Evolutionary conservation across 495 filamentous ascomycete genomes (phyloP).

Genomic region (Penicillium goetzii): DNA sequence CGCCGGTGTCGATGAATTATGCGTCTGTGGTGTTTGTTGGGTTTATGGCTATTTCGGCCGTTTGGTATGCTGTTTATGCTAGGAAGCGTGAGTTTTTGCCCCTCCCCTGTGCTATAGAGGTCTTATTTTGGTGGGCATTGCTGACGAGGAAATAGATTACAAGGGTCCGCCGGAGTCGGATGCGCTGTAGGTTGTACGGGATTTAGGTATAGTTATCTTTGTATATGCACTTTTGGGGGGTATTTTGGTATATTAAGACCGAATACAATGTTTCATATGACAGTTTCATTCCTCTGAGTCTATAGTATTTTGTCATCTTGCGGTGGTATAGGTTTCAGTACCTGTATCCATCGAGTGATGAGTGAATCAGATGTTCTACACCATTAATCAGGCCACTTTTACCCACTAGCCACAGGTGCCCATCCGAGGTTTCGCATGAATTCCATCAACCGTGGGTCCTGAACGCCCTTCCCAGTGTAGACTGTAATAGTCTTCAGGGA

Average conservation of each 20-base stretch:
- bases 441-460: no score
- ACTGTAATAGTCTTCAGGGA: no score
- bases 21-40: slow-evolving; percentile 67
- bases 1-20: slow-evolving; percentile 59
- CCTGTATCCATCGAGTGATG: no score
- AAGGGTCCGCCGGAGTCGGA: slow-evolving; percentile 53
- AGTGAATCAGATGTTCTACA: no score
- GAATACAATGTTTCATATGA: not conserved
- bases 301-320: no score
- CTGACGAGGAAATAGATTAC: slow-evolving; percentile 35
- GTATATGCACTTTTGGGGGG: not conserved
- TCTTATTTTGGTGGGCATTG: not conserved
- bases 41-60: slow-evolving; percentile 44
- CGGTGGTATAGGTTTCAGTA: no score
- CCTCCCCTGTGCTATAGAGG: not conserved
- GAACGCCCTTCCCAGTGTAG: no score
- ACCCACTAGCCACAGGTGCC: no score
- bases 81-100: slow-evolving; percentile 43
- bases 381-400: no score
- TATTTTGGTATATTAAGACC: not conserved
- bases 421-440: no score
- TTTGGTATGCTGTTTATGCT: slow-evolving; percentile 53
- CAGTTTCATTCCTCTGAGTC: no score
- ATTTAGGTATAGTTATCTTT: not conserved
- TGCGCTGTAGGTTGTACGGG: slow-evolving; percentile 14